Base-by-base conservation (phyloP, 345 rosid species). In the Sonneratia alba region DNA sequence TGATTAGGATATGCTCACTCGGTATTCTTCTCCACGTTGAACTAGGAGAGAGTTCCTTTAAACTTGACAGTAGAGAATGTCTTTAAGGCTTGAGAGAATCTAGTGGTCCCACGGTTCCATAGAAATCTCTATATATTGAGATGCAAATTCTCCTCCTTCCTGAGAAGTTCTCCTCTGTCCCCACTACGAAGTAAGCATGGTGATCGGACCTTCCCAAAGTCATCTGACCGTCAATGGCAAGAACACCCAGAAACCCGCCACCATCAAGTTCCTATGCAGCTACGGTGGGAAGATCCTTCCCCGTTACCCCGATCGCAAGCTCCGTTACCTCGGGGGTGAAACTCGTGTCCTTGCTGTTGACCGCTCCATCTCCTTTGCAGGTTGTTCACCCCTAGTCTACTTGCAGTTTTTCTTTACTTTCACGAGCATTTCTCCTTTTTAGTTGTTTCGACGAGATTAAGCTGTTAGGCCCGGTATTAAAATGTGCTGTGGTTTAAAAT, bases 201-300 rank as follows among this genome's bases (percentile, higher is more conserved):
- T 21, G 66, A 16, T 24, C 37, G 36, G 18, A 2, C 66, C 36
- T 1, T 32, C 66, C 6, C 16, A 27, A 91, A 91, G 98, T 88
- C 77, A 71, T 91, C 34, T 71, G 18, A 32, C 14, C 37, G 12
- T 21, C 32, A n/a, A 27, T 27, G 32, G 3, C 36, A 2, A 59
- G 73, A 7, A 59, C 0, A 7, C 11, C 7, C 24, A 59, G 22
- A 24, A 8, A 27, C 32, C 71, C 40, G 1, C 83, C 73, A 79
- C 83, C 72, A 77, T 89, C 79, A 93, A 91, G 72, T 87, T 93
- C 79, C 86, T 89, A n/a, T 91, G 97, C 77, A 93, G 97, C 71
- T 88, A 93, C 79, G 96, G 92, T 49, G 97, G 98, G 19, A 87
- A 78, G 82, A 91, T 93, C 75, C 66, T 83, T 56, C 97, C 98